A percentile compares a stretch with the other conserved stretches of the same genome.
These are phyloP conservation scores for Fusarium sp. DNA, from an alignment of 2,329 filamentous ascomycete genomes.

Conservation along the genomic window DNA sequence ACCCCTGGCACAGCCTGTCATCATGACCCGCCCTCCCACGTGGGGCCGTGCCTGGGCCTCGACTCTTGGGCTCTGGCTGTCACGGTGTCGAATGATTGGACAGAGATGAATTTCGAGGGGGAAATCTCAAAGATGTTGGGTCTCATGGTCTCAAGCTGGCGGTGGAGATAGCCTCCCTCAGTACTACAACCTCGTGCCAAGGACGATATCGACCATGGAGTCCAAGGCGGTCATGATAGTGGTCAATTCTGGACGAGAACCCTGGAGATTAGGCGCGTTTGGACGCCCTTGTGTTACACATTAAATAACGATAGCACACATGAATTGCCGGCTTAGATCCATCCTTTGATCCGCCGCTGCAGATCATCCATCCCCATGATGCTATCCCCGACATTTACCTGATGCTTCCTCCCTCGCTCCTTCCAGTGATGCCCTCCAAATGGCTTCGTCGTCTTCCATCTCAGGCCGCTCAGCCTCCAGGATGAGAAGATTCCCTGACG, in stretches of 20 bases:
- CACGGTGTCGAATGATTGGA: conserved; percentile 43
- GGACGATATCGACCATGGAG: not conserved
- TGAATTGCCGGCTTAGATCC: not conserved
- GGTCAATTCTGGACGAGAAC: not conserved
- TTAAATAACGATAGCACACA: not conserved
- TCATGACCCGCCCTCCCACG: conserved; percentile 25
- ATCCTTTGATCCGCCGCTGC: not conserved
- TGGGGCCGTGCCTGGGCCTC: conserved; percentile 22
- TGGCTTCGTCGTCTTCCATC: conserved; percentile 35
- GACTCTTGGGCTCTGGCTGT: not conserved
- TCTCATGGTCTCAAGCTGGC: not conserved
- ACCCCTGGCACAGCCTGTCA: conserved; percentile 12
- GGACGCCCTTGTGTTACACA: not conserved
- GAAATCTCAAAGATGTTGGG: not conserved
- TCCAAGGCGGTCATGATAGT: not conserved
- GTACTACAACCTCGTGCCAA: not conserved
- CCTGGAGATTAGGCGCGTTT: not conserved
- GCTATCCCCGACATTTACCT: not conserved
- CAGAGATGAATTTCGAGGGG: not conserved
- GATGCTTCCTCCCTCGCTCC: not conserved
- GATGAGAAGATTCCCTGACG: conserved; percentile 22
- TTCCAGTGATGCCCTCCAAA: conserved; percentile 13
- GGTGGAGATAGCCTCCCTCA: not conserved
- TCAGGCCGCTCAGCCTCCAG: conserved; percentile 19
- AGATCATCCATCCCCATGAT: not conserved